phyloP scores from a whole-genome alignment of 345 rosid genomes.

The Turritis glabra region DNA sequence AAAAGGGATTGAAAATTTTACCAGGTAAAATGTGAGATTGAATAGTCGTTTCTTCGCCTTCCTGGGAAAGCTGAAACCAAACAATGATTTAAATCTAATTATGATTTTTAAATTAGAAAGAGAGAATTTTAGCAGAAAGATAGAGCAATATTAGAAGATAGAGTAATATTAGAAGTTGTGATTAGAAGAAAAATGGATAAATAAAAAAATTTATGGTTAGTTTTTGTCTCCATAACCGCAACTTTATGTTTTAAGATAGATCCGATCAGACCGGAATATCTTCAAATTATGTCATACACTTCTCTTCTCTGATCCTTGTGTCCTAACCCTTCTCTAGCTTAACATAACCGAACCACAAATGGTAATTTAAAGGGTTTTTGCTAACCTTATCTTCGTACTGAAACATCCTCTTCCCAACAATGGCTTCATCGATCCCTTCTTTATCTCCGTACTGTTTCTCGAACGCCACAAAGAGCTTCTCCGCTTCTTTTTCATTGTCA shows the following conservation, averaged over 20 bases:
- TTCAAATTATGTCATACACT: not conserved
- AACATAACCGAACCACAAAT: not conserved
- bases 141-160: constrained; percentile 4
- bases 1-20: constrained; percentile 3
- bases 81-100: constrained; percentile 6
- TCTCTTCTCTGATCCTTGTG: not conserved
- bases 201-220: not conserved
- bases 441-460: no score
- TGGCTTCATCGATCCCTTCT: not conserved
- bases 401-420: not conserved
- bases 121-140: constrained; percentile 19
- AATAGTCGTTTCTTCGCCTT: constrained; percentile 17
- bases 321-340: no score
- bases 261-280: constrained; percentile 22
- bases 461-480: not conserved
- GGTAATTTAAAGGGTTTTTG: not conserved
- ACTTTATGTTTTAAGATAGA: not conserved
- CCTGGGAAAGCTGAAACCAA: constrained; percentile 23
- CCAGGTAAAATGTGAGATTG: constrained; percentile 16
- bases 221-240: constrained; percentile 10
- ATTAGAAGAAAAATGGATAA: constrained; percentile 11
- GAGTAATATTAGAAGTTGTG: constrained; percentile 9
- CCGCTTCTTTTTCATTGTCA: not conserved
- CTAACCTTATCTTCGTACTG: not conserved
- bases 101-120: constrained; percentile 19